Base-by-base conservation (phyloP, 2,329 filamentous ascomycete genomes). In the Fusarium neocosmosporiellum region DNA sequence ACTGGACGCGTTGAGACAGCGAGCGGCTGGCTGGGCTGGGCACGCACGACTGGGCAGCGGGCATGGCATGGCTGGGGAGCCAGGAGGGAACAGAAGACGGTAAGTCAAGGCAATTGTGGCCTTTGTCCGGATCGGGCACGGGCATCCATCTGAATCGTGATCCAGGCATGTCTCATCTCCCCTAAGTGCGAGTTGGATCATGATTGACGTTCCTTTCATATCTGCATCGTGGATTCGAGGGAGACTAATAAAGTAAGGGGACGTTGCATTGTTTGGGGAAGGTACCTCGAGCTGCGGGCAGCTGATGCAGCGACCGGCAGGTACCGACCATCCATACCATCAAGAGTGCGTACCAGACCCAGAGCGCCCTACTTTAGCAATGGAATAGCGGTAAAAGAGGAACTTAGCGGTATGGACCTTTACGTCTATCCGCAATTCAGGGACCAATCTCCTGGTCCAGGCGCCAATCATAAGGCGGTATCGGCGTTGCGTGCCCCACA, bases 301-400 rank as follows among this genome's bases (percentile, higher is more conserved):
- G 27, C n/a, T 57, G 46, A 34, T 54, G 22, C 37, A 59, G 36
- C 29, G 37, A 22, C 18, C 33, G 20, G 43, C 46, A 72, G 57
- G 70, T 73, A 73, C 64, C 57, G 43, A 36, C 29, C 33, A 67
- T n/a, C n/a, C n/a, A n/a, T n/a, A n/a, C n/a, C n/a, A n/a, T n/a
- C n/a, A n/a, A n/a, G n/a, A n/a, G n/a, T n/a, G n/a, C n/a, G n/a
- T 27, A 7, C 27, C 27, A 61, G 48, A n/a, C 16, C 29, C 16
- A 20, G 41, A 29, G 22, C 48, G 31, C 60, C 57, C 24, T 43
- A 36, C 39, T 31, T 50, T 20, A 29, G 39, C 18, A 50, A 39
- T 59, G 67, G 70, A 73, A 73, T 68, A 65, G 70, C 70, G 70
- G 63, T 73, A 73, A 71, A 60, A 50, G 70, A 68, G 70, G 50